phyloP scores from a whole-genome alignment of 805 yeast species.

The Hanseniaspora taiwanica region DNA sequence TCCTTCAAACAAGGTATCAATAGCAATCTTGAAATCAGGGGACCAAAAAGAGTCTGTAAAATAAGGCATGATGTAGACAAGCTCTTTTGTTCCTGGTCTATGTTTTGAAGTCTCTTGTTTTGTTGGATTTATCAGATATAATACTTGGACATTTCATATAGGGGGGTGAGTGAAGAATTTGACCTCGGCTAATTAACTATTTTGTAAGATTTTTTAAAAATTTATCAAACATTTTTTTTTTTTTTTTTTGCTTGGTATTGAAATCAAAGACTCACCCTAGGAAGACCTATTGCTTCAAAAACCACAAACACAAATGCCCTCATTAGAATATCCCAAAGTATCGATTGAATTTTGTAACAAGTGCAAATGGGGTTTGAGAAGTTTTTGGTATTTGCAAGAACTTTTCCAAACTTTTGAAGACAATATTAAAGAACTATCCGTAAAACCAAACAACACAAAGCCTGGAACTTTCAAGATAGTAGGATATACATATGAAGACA shows the following conservation, averaged over 20 bases:
- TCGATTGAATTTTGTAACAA: constrained; percentile 63
- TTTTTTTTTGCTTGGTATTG: not conserved
- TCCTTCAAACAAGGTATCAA: constrained; percentile 36
- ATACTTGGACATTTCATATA: no score
- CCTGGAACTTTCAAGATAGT: constrained; percentile 50
- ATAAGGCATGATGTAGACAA: constrained; percentile 26
- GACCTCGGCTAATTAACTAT: no score
- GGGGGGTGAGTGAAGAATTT: no score
- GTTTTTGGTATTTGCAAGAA: constrained; percentile 81
- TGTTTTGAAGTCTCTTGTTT: not conserved
- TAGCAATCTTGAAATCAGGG: constrained; percentile 45
- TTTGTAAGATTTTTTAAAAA: no score
- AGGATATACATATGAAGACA: constrained; percentile 26
- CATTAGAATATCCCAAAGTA: constrained; percentile 38
- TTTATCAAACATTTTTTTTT: no score
- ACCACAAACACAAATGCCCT: not conserved
- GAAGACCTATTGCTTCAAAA: not conserved
- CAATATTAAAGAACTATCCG: constrained; percentile 39
- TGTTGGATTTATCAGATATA: no score
- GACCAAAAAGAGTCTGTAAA: constrained; percentile 71
- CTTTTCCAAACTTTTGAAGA: constrained; percentile 66
- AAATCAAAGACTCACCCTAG: no score
- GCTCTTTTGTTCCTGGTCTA: not conserved
- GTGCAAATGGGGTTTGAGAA: constrained; percentile 82
- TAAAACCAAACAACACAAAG: constrained; percentile 28